Evolutionary conservation across 2,329 filamentous ascomycete genomes (phyloP).

Genomic region (Penicillium glabrum): DNA sequence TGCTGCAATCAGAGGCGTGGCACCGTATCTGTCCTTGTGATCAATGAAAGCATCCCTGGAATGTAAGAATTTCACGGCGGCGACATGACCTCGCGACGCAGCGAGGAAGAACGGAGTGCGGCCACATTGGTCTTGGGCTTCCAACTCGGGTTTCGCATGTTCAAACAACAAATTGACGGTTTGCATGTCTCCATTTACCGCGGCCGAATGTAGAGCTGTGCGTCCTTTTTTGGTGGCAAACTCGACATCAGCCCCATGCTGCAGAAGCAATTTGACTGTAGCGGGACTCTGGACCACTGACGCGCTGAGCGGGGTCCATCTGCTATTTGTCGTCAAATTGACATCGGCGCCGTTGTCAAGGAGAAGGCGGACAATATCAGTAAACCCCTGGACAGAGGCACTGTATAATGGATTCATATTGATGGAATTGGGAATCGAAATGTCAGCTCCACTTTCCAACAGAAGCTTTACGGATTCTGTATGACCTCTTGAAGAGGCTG

Average conservation of each 20-base stretch:
- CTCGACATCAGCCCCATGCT: not conserved
- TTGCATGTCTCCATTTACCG: not conserved
- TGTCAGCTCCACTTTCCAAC: not conserved
- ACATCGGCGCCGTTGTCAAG: not conserved
- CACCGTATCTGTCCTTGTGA: not conserved
- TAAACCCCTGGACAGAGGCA: not conserved
- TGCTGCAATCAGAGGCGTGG: not conserved
- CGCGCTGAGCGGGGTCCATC: not conserved
- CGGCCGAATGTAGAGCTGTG: not conserved
- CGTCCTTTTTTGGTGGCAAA: not conserved
- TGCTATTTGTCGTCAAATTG: not conserved
- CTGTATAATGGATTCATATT: not conserved
- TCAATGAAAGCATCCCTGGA: not conserved
- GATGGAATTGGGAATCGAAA: not conserved
- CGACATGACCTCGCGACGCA: not conserved
- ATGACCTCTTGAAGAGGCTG: no score
- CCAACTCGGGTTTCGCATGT: not conserved
- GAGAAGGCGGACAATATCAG: not conserved
- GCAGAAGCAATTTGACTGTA: not conserved
- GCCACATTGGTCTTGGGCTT: not conserved
- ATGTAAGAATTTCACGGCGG: not conserved
- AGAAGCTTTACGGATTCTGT: not conserved
- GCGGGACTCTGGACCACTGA: not conserved
- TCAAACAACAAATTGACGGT: not conserved
- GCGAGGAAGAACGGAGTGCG: not conserved